Evolutionary conservation across 176 grass and related monocot genomes (phyloP), one percentile per base, ranked within the genome.

Genomic region (Eleusine indica): DNA sequence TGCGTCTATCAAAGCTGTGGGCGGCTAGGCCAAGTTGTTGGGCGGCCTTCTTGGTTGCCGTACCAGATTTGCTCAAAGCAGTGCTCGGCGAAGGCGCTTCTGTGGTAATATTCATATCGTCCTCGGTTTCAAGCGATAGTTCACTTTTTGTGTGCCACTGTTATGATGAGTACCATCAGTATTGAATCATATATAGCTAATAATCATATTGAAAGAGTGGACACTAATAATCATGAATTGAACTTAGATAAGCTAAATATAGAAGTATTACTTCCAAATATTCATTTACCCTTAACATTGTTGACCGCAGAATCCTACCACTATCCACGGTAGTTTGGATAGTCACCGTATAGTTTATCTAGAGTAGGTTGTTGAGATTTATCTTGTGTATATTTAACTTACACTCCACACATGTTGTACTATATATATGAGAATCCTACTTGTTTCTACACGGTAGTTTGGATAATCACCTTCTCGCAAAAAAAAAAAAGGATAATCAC

Each of bases 81-180:
- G 82, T 98, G 68, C 96, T 98, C 0, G 92, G 92, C n/a, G 96
- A 98, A 91, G 96, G 96, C 16, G 92, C 96, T 19, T 86, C 87
- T 2, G 85, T 98, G 75, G 95, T 97, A 92, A 25, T 64, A 79
- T 44, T 49, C 43, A 48, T 18, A 46, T 30, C 32, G 32, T 35
- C 57, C 37, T 53, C 44, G 16, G 4, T 22, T 30, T 39, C 42
- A 53, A 67, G 19, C 11, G 2, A 63, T 1, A 29, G 4, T 87
- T 9, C 38, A 35, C 29, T 38, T 52, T 77, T 77, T 28, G 5
- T 42, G 58, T 14, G 18, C n/a, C 30, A 41, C 9, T 18, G 51
- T 17, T 53, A 53, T 10, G 32, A 35, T 35, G 32, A 35, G 32
- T 35, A 35, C 32, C 7, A 43, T 3, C 42, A 6, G 6, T 43